Evolutionary conservation across 495 filamentous ascomycete genomes (phyloP).

Genomic region (Penicillium goetzii): DNA sequence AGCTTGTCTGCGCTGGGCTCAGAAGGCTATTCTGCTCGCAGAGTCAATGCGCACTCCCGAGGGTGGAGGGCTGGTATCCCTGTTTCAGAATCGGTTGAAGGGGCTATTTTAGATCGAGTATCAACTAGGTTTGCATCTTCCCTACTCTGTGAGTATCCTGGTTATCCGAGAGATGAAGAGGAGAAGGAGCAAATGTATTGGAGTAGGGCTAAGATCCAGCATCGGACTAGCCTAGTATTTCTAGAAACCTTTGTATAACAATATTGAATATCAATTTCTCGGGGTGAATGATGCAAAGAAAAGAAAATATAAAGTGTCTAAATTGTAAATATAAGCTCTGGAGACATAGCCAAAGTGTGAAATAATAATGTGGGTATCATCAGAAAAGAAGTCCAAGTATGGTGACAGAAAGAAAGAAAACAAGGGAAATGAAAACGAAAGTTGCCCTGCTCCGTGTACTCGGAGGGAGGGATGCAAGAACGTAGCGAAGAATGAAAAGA

Average conservation of each 20-base stretch:
- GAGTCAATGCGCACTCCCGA: slow-evolving; percentile 50
- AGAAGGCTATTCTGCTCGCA: slow-evolving; percentile 66
- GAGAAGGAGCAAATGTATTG: not conserved
- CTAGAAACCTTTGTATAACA: not conserved
- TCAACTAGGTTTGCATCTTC: not conserved
- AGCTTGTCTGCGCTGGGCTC: slow-evolving; percentile 64
- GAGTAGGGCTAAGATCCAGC: not conserved
- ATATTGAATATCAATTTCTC: not conserved
- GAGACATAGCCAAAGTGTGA: slow-evolving; percentile 13
- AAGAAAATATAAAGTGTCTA: not conserved
- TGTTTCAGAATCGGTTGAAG: slow-evolving; percentile 58
- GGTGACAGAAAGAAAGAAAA: slow-evolving; percentile 17
- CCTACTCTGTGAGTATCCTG: too few relatives aligned
- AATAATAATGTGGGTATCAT: slow-evolving; percentile 46
- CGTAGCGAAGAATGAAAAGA: not conserved
- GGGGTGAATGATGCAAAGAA: not conserved
- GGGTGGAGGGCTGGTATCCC: slow-evolving; percentile 46
- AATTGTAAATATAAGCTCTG: slow-evolving; percentile 13
- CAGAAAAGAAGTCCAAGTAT: slow-evolving; percentile 21
- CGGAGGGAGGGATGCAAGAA: not conserved
- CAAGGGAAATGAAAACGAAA: slow-evolving; percentile 11
- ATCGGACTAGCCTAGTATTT: not conserved
- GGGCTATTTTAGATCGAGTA: slow-evolving; percentile 39
- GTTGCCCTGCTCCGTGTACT: not conserved
- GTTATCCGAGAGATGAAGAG: not conserved